Percentiles rank a stretch among this genome's conserved stretches.
Conservation (phyloP, 1,139 yeast species). For the Hanseniaspora sp. region DNA sequence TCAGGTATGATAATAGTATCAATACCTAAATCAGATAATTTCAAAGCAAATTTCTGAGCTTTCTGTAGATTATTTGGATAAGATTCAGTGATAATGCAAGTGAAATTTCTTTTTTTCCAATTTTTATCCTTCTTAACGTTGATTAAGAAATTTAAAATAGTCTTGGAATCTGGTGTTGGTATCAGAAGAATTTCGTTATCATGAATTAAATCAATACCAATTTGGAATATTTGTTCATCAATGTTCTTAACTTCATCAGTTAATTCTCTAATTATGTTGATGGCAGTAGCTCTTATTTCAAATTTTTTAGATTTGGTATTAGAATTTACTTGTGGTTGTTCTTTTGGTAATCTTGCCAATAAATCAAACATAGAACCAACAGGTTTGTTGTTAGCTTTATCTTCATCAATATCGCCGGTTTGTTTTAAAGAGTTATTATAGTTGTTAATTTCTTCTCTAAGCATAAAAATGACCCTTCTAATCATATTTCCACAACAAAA, state of each 20-base stretch:
- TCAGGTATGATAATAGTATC: constrained; percentile 90
- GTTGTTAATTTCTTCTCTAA: constrained; percentile 66
- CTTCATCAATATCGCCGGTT: constrained; percentile 23
- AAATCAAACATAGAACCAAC: constrained; percentile 83
- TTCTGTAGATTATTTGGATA: constrained; percentile 73
- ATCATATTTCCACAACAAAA: constrained; percentile 84
- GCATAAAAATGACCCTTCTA: constrained; percentile 74
- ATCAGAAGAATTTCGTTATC: constrained; percentile 85
- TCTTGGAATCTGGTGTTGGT: constrained; percentile 85
- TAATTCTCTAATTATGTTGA: constrained; percentile 87
- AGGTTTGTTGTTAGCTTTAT: constrained; percentile 35
- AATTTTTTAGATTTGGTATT: constrained; percentile 23
- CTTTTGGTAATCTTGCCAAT: constrained; percentile 30
- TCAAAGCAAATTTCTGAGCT: constrained; percentile 71
- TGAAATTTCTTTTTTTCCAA: constrained; percentile 51
- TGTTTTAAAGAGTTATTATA: constrained; percentile 22
- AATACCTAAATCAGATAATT: constrained; percentile 72
- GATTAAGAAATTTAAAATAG: constrained; percentile 75
- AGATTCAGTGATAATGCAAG: constrained; percentile 84
- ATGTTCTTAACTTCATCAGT: constrained; percentile 84
- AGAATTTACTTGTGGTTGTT: constrained; percentile 36
- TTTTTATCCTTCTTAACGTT: constrained; percentile 65
- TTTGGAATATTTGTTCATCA: constrained; percentile 80
- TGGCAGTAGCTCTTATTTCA: constrained; percentile 76
- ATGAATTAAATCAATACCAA: constrained; percentile 87